Evolutionary conservation across 305 asterid species (phyloP), one percentile per base, ranked within the genome.

Genomic region (Coffea humblotiana): DNA sequence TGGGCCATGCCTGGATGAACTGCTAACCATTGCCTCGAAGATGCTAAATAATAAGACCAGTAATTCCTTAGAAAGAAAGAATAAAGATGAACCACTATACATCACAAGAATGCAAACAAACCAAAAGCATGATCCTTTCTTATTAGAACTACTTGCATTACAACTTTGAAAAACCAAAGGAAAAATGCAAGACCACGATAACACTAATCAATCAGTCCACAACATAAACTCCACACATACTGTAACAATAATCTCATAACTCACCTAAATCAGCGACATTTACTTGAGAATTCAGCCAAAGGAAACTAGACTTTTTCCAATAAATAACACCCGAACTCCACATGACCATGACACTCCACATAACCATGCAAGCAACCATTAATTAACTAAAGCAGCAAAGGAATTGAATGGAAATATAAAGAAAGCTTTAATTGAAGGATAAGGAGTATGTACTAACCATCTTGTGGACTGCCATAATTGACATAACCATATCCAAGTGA

Each of bases 401-500:
- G 19, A n/a, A 71, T 45, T 71, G 52, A n/a, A 45, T 2, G 2
- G 3, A 8, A 65, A 12, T 25, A 76, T 45, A 77, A 13, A 52
- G 71, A 67, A 19, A 51, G 29, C 25, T 4, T 12, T 68, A 32
- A 54, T 21, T 5, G 6, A 12, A 71, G 51, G 69, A 67, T 14
- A 35, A 74, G 9, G 10, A 21, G 1, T 72, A 25, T 43, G 18
- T 40, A 82, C 94, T 45, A 63, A 94, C 98, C 98, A 84, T 96
- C 95, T 69, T 89, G 96, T 48, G 92, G 89, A 76, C 81, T 96
- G 83, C 89, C 88, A 82, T 81, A 96, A 84, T 96, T 96, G 78
- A 96, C 98, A 68, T 96, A 96, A 78, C 98, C 99, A 63, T 96
- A 96, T 58, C 99, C 97, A 19, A 96, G 98, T 21, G 99, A 96